Percentiles rank a stretch among this genome's conserved stretches.
Evolutionary conservation across 306 rosid species (phyloP).

Genomic region (Trifolium subterraneum): DNA sequence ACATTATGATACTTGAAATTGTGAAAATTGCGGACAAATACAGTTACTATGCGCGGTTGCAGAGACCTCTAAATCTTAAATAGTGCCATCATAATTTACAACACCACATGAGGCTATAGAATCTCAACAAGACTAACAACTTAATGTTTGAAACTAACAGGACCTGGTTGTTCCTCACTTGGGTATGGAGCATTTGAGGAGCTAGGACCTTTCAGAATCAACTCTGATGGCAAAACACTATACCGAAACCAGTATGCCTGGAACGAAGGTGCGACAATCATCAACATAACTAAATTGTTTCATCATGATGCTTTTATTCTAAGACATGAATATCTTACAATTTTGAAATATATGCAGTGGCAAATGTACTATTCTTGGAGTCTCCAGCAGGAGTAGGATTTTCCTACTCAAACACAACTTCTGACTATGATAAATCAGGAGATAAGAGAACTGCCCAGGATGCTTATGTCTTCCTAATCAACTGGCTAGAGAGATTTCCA

Average conservation of each 20-base stretch:
- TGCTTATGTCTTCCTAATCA: constrained; percentile 59
- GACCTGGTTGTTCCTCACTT: constrained; percentile 56
- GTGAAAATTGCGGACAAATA: too few species aligned
- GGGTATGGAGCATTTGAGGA: constrained; percentile 65
- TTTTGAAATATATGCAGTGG: constrained; percentile 48
- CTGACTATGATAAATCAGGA: constrained; percentile 46
- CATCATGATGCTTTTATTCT: not conserved
- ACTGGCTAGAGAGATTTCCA: constrained; percentile 72
- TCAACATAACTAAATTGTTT: not conserved
- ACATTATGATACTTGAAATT: not conserved
- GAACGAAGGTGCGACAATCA: constrained; percentile 44
- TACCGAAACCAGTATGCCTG: constrained; percentile 51
- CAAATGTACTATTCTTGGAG: constrained; percentile 64
- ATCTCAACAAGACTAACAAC: not conserved
- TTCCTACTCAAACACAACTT: constrained; percentile 59
- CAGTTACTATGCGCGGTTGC: too few species aligned
- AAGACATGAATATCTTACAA: not conserved
- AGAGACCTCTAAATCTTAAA: too few species aligned
- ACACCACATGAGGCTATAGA: too few species aligned
- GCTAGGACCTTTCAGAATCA: constrained; percentile 69
- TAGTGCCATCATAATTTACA: too few species aligned
- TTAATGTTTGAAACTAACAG: constrained; percentile 30
- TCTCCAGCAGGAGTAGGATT: constrained; percentile 76
- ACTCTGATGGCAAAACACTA: constrained; percentile 53
- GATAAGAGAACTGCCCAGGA: constrained; percentile 56